Conservation (phyloP, 2,329 filamentous ascomycete genomes). For the Cephalotrichum gorgonifer region DNA sequence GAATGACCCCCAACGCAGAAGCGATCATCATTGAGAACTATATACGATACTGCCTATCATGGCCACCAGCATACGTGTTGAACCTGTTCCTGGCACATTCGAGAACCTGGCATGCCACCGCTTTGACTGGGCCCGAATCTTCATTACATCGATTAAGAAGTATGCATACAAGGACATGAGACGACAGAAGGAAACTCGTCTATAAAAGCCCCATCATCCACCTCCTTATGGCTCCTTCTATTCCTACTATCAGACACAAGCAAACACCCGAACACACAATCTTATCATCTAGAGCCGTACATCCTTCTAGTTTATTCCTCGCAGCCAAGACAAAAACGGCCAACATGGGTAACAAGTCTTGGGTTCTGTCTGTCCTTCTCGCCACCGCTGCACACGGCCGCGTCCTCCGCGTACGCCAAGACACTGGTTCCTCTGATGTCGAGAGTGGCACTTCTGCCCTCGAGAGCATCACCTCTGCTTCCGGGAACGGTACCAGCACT, state of each 20-base stretch:
- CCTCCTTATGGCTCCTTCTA: background rate
- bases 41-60: background rate
- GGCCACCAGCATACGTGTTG: background rate
- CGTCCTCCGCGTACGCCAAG: background rate
- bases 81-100: background rate
- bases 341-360: slow-evolving; percentile 1
- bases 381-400: background rate
- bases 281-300: background rate
- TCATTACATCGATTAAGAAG: background rate
- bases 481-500: too few relatives aligned
- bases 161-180: background rate
- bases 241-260: background rate
- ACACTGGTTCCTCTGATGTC: background rate
- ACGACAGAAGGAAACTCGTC: background rate
- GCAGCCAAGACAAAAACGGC: background rate
- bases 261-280: background rate
- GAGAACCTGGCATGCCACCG: background rate
- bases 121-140: background rate
- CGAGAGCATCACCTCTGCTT: background rate
- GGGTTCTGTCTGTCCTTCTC: background rate
- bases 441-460: too few relatives aligned
- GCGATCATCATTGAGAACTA: too few relatives aligned
- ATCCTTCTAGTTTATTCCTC: background rate
- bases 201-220: background rate
- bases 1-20: too few relatives aligned